Percentiles rank a stretch among this genome's conserved stretches.
phyloP scores from a whole-genome alignment of 768 basidiomycete genomes.

The Melanogaster broomeanus region DNA sequence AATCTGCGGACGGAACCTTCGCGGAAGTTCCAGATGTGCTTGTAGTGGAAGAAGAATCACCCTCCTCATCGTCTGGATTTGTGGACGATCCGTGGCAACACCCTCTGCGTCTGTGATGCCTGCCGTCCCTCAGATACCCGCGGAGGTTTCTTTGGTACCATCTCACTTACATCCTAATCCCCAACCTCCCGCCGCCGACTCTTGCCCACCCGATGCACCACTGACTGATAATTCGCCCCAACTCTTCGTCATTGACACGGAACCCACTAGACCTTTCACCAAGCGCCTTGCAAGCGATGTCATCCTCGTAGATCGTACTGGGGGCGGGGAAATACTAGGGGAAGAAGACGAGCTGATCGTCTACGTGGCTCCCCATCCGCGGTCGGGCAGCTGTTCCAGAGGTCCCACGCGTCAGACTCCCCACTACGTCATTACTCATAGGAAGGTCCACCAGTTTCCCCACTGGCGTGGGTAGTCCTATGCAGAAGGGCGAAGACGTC shows the following conservation, averaged over 20 bases:
- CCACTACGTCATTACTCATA: conserved; percentile 27
- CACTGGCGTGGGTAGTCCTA: conserved; percentile 2
- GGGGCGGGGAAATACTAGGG: conserved; percentile 15
- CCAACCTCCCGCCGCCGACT: background rate
- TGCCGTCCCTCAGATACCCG: too few relatives aligned
- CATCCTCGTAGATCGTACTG: conserved; percentile 24
- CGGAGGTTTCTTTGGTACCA: background rate
- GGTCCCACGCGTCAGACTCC: conserved; percentile 14
- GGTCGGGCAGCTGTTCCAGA: conserved; percentile 24
- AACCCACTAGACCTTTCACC: conserved; percentile 22
- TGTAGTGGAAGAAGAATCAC: background rate
- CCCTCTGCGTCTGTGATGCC: too few relatives aligned
- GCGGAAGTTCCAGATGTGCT: background rate
- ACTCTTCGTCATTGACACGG: conserved; percentile 42
- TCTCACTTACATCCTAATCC: background rate
- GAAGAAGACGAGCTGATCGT: conserved; percentile 72
- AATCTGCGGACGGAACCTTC: background rate
- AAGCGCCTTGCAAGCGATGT: conserved; percentile 17
- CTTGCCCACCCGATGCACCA: background rate
- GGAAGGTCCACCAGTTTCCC: conserved; percentile 11
- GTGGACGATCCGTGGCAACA: background rate
- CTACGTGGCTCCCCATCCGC: conserved; percentile 75
- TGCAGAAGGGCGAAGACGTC: conserved; percentile 8
- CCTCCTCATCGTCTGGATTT: too few relatives aligned
- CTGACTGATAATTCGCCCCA: background rate